Evolutionary conservation across 2,329 filamentous ascomycete species (phyloP).

Genomic region (Rutstroemia sp.): DNA sequence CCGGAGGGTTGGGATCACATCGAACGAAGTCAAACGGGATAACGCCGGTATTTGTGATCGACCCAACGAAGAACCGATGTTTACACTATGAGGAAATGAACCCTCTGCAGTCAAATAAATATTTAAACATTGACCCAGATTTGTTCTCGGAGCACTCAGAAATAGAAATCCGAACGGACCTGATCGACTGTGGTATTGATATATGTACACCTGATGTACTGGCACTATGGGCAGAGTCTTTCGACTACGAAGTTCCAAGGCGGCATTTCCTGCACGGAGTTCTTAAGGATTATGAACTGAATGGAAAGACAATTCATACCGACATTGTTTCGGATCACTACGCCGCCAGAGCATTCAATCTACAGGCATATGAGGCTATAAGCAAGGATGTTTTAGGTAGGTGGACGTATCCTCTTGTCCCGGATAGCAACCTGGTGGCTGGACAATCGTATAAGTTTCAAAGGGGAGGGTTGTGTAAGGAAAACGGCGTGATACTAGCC

Average conservation of each 20-base stretch:
- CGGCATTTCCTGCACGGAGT: conserved; percentile 88
- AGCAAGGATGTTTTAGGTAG: conserved; percentile 78
- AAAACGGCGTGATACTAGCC: conserved; percentile 68
- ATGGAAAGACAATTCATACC: conserved; percentile 92
- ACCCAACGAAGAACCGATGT: conserved; percentile 71
- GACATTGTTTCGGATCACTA: conserved; percentile 80
- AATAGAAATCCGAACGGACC: conserved; percentile 75
- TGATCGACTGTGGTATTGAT: conserved; percentile 92
- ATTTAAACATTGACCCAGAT: conserved; percentile 68
- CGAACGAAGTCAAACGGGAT: conserved; percentile 69
- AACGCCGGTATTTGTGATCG: conserved; percentile 79
- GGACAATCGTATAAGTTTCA: conserved; percentile 69
- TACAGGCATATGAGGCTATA: conserved; percentile 85
- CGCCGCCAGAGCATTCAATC: conserved; percentile 74
- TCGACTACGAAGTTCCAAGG: conserved; percentile 87
- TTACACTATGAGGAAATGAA: conserved; percentile 92
- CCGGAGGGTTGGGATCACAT: conserved; percentile 63
- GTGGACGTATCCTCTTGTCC: conserved; percentile 84
- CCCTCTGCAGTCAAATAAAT: conserved; percentile 56
- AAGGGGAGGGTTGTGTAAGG: conserved; percentile 66
- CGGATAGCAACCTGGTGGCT: conserved; percentile 77
- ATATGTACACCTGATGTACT: conserved; percentile 96
- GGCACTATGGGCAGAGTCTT: conserved; percentile 93
- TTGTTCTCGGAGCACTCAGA: conserved; percentile 67
- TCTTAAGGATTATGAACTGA: conserved; percentile 92